phyloP scores from a whole-genome alignment of 2,329 filamentous ascomycete species.

The Fusarium nelsonii region DNA sequence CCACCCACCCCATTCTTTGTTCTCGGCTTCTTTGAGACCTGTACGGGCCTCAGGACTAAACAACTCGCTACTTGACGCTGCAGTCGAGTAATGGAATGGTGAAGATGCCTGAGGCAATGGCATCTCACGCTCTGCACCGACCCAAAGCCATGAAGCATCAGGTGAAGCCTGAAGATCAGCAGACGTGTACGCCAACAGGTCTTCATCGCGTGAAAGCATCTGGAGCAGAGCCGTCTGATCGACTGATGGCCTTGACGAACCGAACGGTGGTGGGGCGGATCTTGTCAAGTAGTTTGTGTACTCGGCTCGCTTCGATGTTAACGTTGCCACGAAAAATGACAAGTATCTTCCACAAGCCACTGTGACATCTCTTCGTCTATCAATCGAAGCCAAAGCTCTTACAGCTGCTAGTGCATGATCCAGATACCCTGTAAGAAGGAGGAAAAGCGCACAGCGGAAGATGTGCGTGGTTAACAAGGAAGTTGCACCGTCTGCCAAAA shows the following conservation, averaged over 20 bases:
- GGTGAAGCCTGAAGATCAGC: conserved; percentile 86
- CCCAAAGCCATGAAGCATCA: conserved; percentile 87
- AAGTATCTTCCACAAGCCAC: conserved; percentile 84
- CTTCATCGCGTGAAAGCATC: conserved; percentile 74
- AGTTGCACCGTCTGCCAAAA: conserved; percentile 74
- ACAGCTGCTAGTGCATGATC: conserved; percentile 79
- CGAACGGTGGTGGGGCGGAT: conserved; percentile 51
- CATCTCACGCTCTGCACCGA: conserved; percentile 66
- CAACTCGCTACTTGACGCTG: conserved; percentile 53
- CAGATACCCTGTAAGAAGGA: conserved; percentile 80
- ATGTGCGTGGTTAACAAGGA: conserved; percentile 84
- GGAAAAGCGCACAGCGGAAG: conserved; percentile 86
- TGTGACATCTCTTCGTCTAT: conserved; percentile 78
- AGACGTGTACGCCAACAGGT: conserved; percentile 87
- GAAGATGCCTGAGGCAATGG: conserved; percentile 47
- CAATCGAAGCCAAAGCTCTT: conserved; percentile 77
- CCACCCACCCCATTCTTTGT: conserved; percentile 84
- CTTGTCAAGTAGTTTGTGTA: conserved; percentile 56
- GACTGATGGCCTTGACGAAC: conserved; percentile 48
- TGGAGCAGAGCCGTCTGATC: conserved; percentile 51
- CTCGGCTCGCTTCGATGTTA: conserved; percentile 69
- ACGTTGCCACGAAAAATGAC: conserved; percentile 79
- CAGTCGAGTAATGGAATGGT: conserved; percentile 27
- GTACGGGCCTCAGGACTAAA: conserved; percentile 63
- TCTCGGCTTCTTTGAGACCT: conserved; percentile 67